A percentile compares a stretch with the other conserved stretches of the same genome.
These are phyloP conservation scores for Pharus latifolius DNA, from an alignment of 176 grass and related monocot species.

Conservation along the genomic window DNA sequence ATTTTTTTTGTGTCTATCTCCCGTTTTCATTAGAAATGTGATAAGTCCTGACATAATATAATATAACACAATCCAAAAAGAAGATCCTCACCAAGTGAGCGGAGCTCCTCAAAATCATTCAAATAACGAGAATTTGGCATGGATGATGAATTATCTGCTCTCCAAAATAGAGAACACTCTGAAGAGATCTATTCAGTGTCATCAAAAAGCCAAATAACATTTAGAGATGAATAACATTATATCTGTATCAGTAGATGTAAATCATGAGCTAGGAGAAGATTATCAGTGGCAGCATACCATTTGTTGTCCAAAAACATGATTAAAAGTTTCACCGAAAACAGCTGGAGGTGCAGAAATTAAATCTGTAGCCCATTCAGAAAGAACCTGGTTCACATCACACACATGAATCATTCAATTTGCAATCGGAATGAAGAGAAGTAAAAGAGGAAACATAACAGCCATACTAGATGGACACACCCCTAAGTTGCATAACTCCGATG, in stretches of 20 bases:
- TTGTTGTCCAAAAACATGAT: constrained; percentile 54
- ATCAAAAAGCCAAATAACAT: constrained; percentile 17
- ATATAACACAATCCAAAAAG: not conserved
- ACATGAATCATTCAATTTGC: not conserved
- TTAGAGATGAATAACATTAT: not conserved
- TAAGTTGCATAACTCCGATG: constrained; percentile 70
- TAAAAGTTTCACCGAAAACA: constrained; percentile 60
- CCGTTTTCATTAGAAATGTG: not conserved
- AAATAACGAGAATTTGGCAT: constrained; percentile 84
- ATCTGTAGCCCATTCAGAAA: constrained; percentile 87
- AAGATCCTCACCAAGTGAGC: constrained; percentile 66
- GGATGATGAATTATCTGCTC: constrained; percentile 54
- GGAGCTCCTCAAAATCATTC: constrained; percentile 95
- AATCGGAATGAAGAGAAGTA: constrained; percentile 7
- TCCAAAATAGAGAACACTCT: constrained; percentile 66
- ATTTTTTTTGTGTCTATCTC: not conserved
- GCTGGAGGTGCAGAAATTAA: constrained; percentile 58
- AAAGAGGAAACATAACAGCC: not conserved
- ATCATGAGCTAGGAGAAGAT: constrained; percentile 10
- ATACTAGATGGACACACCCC: constrained; percentile 41
- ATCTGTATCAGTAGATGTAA: not conserved
- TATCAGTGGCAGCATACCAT: constrained; percentile 27
- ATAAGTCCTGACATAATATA: not conserved
- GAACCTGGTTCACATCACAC: constrained; percentile 43
- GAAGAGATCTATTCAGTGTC: constrained; percentile 54